phyloP scores from a whole-genome alignment of 1,139 yeast genomes.

The Scheffersomyces quercinus region DNA sequence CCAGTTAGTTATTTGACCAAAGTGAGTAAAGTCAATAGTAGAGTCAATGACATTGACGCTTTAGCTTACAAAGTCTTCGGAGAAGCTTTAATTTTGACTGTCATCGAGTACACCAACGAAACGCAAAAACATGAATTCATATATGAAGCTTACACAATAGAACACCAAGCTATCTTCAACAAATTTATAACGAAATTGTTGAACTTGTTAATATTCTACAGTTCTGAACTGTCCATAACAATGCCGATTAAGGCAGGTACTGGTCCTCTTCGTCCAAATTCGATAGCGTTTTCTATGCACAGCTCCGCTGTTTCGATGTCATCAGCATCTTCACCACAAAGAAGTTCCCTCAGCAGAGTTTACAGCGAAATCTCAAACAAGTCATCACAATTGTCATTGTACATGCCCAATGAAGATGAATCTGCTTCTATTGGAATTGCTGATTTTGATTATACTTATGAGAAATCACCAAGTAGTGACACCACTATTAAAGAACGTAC shows the following conservation, averaged over 20 bases:
- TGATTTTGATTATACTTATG: not conserved
- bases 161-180: constrained; percentile 12
- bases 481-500: not conserved
- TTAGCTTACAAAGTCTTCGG: constrained; percentile 20
- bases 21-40: constrained; percentile 17
- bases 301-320: not conserved
- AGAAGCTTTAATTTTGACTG: constrained; percentile 20
- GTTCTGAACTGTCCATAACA: not conserved
- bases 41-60: constrained; percentile 20
- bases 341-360: not conserved
- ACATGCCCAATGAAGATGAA: constrained; percentile 5
- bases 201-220: constrained; percentile 13
- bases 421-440: constrained; percentile 1
- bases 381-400: constrained; percentile 12
- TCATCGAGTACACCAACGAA: constrained; percentile 12
- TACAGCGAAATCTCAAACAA: constrained; percentile 9
- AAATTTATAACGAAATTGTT: constrained; percentile 15
- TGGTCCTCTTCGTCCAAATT: not conserved
- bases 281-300: not conserved
- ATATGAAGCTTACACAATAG: constrained; percentile 3
- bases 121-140: not conserved
- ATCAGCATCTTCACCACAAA: not conserved
- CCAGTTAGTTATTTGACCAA: constrained; percentile 13
- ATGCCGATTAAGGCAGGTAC: not conserved
- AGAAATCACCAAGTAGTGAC: not conserved